Percentiles rank a stretch among this genome's conserved stretches.
Evolutionary conservation across 129 eudicot genomes (phyloP).

Genomic region (Glebionis coronaria): DNA sequence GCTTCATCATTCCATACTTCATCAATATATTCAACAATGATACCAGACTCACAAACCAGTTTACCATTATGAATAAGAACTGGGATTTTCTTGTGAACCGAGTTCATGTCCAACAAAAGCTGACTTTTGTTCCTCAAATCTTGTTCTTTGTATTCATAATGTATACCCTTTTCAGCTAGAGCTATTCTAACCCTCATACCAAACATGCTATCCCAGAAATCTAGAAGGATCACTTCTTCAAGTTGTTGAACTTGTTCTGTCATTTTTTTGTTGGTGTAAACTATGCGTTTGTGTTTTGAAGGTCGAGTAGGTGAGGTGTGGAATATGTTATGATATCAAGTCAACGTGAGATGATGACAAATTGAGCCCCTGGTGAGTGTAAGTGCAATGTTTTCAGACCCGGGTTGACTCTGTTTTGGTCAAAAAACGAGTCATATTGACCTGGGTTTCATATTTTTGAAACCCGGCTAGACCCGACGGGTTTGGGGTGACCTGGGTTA

Average conservation of each 20-base stretch:
- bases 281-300: background rate
- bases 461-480: too few relatives aligned
- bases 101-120: conserved; percentile 39
- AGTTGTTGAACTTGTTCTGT: conserved; percentile 4
- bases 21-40: conserved; percentile 47
- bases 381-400: too few relatives aligned
- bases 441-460: too few relatives aligned
- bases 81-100: conserved; percentile 47
- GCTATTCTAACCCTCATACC: conserved; percentile 54
- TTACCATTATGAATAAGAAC: conserved; percentile 49
- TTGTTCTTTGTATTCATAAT: conserved; percentile 34
- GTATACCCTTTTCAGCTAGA: conserved; percentile 45
- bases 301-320: too few relatives aligned
- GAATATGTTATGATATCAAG: too few relatives aligned
- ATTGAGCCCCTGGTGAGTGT: too few relatives aligned
- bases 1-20: conserved; percentile 43
- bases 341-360: too few relatives aligned
- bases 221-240: conserved; percentile 36
- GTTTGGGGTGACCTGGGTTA: too few relatives aligned
- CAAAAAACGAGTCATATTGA: too few relatives aligned
- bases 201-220: conserved; percentile 33
- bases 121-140: conserved; percentile 43
- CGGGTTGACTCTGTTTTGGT: too few relatives aligned
- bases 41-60: conserved; percentile 42
- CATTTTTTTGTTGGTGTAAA: background rate